A percentile compares a stretch with the other conserved stretches of the same genome.
Evolutionary conservation across 306 rosid genomes (phyloP).

Genomic region (Acacia crassicarpa): DNA sequence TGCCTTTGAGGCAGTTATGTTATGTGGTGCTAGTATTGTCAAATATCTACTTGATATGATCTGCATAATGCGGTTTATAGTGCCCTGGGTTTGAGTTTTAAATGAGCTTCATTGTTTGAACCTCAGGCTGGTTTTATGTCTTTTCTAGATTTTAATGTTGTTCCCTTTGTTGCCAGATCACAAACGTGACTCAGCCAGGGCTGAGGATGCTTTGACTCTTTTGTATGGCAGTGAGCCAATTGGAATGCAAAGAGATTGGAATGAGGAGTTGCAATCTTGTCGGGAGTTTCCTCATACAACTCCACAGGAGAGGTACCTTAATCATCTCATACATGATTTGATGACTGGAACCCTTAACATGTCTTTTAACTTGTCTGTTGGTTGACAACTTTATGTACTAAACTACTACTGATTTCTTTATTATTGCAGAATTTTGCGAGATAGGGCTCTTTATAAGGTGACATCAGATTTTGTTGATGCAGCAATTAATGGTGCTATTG

Average conservation of each 20-base stretch:
- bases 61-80: background rate
- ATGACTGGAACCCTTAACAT: background rate
- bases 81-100: background rate
- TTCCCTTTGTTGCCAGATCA: constrained; percentile 66
- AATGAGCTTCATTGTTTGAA: background rate
- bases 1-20: background rate
- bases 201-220: constrained; percentile 89
- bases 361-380: constrained; percentile 23
- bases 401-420: background rate
- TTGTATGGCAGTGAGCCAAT: constrained; percentile 92
- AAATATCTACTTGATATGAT: constrained; percentile 9
- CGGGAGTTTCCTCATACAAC: constrained; percentile 89
- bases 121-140: constrained; percentile 22
- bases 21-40: background rate
- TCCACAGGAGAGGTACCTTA: constrained; percentile 88
- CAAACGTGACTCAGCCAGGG: constrained; percentile 89
- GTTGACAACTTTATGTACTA: constrained; percentile 19
- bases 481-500: constrained; percentile 87
- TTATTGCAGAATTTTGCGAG: constrained; percentile 82
- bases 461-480: constrained; percentile 99
- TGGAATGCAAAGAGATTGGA: constrained; percentile 99
- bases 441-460: constrained; percentile 98
- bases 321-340: constrained; percentile 13
- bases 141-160: constrained; percentile 16
- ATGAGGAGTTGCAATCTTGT: constrained; percentile 98